Base-by-base conservation (phyloP, 306 rosid genomes). In the Malus orientalis region DNA sequence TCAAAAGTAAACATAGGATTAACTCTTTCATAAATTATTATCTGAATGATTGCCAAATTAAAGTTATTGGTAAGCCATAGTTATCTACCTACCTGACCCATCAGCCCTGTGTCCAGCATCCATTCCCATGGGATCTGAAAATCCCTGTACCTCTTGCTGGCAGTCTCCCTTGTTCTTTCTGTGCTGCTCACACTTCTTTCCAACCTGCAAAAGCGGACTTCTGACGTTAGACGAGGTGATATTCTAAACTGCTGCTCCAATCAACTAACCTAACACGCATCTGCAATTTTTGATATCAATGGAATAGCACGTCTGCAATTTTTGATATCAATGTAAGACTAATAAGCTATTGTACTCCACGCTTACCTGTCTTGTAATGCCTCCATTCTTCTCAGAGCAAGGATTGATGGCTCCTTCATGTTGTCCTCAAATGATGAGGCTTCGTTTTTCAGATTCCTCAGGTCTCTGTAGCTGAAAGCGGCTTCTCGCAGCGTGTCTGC, bases 311-410 rank as follows among this genome's bases (percentile, higher is more conserved):
- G 25, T 49, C 8, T 15, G 3, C 20, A 51, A 0, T 51, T 51
- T 51, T 18, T 8, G 0, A 57, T 25, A 55, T 67, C 14, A 70
- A 78, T 70, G 57, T 18, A 38, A 64, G 10, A 4, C 59, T 38
- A 63, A 3, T 13, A 13, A 33, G 25, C 58, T 29, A 13, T 58
- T 68, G 20, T 72, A 58, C 57, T 79, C 55, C 61, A 70, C 58
- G 79, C 96, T 95, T 91, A 93, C 99, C 97, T 93, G 94, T 96
- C 97, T 91, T 92, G 97, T 86, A 96, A 49, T 72, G 93, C 85
- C 74, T 93, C 98, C 54, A 90, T 90, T 79, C 87, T 89, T 73
- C 89, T 86, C 4, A 91, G 71, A n/a, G 89, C 91, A 70, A 80
- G 89, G 51, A 58, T 38, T 73, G 77, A 40, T 14, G 87, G 76